These are phyloP conservation scores for Ceratocystis papillata DNA, from an alignment of 2,329 filamentous ascomycete species.

Conservation along the genomic window DNA sequence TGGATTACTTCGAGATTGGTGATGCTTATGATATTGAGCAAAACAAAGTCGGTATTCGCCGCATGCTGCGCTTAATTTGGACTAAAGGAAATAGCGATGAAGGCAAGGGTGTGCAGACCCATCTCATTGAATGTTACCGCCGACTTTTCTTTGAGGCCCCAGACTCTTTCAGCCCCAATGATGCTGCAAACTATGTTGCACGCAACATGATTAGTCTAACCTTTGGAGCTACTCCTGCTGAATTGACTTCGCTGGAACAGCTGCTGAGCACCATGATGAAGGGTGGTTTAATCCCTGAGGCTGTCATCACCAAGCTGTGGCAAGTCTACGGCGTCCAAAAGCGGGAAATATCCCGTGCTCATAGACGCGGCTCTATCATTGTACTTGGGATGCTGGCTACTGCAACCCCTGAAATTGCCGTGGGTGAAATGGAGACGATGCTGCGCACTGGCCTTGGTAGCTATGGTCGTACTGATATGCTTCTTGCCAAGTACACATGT, in stretches of 20 bases:
- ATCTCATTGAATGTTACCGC: conserved; percentile 94
- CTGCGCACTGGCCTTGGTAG: conserved; percentile 76
- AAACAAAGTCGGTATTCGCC: conserved; percentile 80
- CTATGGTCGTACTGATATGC: conserved; percentile 70
- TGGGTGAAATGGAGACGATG: conserved; percentile 92
- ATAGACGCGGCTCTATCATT: conserved; percentile 87
- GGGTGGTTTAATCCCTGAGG: conserved; percentile 70
- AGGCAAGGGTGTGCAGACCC: conserved; percentile 92
- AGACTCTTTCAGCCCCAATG: conserved; percentile 73
- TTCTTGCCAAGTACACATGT: conserved; percentile 89
- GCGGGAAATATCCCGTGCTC: conserved; percentile 81
- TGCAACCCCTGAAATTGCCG: conserved; percentile 82
- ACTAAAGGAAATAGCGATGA: conserved; percentile 99
- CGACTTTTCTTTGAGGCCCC: conserved; percentile 93
- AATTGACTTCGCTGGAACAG: conserved; percentile 90
- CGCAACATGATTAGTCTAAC: conserved; percentile 99
- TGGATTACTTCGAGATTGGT: conserved; percentile 93
- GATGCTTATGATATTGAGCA: conserved; percentile 95
- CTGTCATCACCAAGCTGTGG: conserved; percentile 88
- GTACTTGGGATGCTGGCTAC: conserved; percentile 93
- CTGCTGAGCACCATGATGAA: conserved; percentile 97
- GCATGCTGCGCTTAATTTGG: conserved; percentile 96
- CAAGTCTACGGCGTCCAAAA: conserved; percentile 93
- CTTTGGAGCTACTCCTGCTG: conserved; percentile 86
- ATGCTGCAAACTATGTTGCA: conserved; percentile 88